Evolutionary conservation across 331 rosid species (phyloP), one percentile per base, ranked within the genome.

Genomic region (Malus hybrid): DNA sequence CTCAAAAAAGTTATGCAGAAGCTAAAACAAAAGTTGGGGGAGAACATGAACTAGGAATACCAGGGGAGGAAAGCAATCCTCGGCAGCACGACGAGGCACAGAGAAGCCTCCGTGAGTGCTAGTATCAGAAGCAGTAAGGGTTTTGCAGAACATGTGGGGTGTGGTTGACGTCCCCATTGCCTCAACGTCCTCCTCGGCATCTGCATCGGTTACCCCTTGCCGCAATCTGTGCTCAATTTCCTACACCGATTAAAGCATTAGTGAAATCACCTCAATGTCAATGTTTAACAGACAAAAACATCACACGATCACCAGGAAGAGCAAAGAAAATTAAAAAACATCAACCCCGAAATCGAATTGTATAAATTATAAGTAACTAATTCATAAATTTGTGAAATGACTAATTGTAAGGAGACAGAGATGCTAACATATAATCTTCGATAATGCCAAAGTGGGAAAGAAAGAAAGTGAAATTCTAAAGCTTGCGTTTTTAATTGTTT

Each of bases 61-160:
- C 97, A 95, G 87, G 50, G 97, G 92, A 73, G 99, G 97, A 75
- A 95, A 95, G 85, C 99, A 95, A 83, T 95, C 99, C 82, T 95
- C 99, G 16, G 99, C 99, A 1, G 99, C 99, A 16, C 99, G 93
- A 34, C 99, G 93, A 33, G 99, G 99, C 32, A 95, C 99, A 1
- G 99, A 95, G 82, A 95, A 95, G 24, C 99, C 99, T 66, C 99
- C 99, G 73, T 95, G 99, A 78, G 99, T 92, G 82, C 99, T 95
- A 10, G 99, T 95, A 79, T 95, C 99, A 12, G 99, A 95, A 64
- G 99, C 99, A 10, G 99, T 95, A 30, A 95, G 93, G 65, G 99
- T 95, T 90, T 95, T 95, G 81, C 99, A 95, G 90, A 95, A 95
- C 99, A 95, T 95, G 75, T 95, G 99, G 7, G 99, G 93, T 10